Base-by-base conservation (phyloP, 2,329 filamentous ascomycete species). In the Endoconidiophora polonica region DNA sequence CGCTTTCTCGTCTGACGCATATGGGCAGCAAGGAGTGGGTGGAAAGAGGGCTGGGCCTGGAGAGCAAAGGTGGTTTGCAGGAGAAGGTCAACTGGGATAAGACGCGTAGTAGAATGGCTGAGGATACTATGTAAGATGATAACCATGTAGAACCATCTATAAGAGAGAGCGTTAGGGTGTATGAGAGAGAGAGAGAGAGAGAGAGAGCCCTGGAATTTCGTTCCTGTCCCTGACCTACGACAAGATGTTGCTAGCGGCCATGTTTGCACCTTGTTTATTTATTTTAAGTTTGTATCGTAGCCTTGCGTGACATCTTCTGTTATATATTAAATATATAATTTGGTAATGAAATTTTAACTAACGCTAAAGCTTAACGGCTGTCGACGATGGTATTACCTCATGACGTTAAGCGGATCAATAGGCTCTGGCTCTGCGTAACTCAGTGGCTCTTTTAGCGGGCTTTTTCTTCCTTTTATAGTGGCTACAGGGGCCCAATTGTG, bases 21-120 rank as follows among this genome's bases (percentile, higher is more conserved):
- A 98, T 98, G 91, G 86, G 87, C 18, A 91, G 86, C 62, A 77
- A 79, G 63, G 83, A 95, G 62, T 98, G 91, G 91, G 84, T 96
- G 2, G 90, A 96, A 66, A 67, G 87, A 12, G 88, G 77, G 1
- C 76, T 79, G 71, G 73, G 80, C 0, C 60, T 85, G 50, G 79
- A 84, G 65, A 68, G 64, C 54, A 66, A 71, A 54, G 81, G 80
- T 10, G 81, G 81, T 2, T 77, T 78, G 67, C 62, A 69, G 54
- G 79, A 85, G 59, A 72, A 68, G 57, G 79, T 83, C 50, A 71
- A 69, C 55, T 84, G 79, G 77, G 67, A 70, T 53, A 81, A 76
- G 66, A 72, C 76, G 24, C 71, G 79, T 58, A 81, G 77, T 59
- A 67, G 72, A 56, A 81, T 81, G 70, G 73, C 80, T 66, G 80